phyloP scores from a whole-genome alignment of 371 early-diverging fungal species.

The Lichtheimia corymbifera region DNA sequence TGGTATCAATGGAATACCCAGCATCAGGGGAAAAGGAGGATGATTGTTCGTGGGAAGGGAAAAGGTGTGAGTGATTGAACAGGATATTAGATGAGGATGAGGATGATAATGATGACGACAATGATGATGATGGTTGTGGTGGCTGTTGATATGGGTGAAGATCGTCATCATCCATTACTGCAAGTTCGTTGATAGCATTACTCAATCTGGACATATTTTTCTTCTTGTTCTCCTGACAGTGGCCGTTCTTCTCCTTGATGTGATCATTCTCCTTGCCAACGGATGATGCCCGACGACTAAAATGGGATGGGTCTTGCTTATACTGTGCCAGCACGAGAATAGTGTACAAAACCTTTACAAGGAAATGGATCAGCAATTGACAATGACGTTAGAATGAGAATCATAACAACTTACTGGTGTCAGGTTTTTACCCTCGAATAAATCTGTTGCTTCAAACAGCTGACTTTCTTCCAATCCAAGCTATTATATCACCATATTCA shows the following conservation, averaged over 20 bases:
- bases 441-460: constrained; percentile 90
- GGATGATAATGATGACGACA: background rate
- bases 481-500: constrained; percentile 19
- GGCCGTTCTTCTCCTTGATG: constrained; percentile 1
- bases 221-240: constrained; percentile 1
- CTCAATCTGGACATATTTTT: background rate
- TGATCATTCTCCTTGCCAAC: background rate
- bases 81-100: background rate
- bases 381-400: background rate
- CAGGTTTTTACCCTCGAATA: constrained; percentile 90
- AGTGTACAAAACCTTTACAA: constrained; percentile 6
- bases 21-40: too few species aligned
- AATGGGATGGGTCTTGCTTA: background rate
- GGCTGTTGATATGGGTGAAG: background rate
- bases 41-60: too few species aligned
- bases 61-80: too few species aligned
- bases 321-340: constrained; percentile 11
- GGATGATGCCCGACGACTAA: background rate
- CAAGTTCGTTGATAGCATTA: too few species aligned
- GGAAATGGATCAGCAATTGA: background rate
- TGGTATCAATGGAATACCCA: constrained; percentile 1
- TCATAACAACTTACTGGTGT: constrained; percentile 53
- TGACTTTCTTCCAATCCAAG: constrained; percentile 76
- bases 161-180: background rate
- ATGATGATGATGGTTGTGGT: background rate